Evolutionary conservation across 1,139 yeast species (phyloP).

Genomic region (Pichia sp.): DNA sequence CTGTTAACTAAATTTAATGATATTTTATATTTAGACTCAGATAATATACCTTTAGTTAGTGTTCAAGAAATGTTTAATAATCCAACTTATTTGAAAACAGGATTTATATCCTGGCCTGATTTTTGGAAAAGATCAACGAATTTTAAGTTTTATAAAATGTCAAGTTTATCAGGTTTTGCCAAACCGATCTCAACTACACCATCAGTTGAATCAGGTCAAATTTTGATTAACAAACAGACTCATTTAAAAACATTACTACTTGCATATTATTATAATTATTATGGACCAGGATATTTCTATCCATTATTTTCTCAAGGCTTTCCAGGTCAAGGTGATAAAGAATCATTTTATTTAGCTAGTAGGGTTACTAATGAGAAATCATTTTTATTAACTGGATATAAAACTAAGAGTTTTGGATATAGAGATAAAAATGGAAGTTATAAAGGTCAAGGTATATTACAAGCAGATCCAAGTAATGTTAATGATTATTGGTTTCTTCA

Average conservation of each 20-base stretch:
- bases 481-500: constrained; percentile 25
- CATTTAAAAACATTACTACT: constrained; percentile 27
- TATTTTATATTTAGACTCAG: constrained; percentile 62
- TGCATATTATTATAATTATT: constrained; percentile 27
- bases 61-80: constrained; percentile 43
- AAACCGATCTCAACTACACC: constrained; percentile 25
- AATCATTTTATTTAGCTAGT: constrained; percentile 28
- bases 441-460: constrained; percentile 28
- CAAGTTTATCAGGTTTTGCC: constrained; percentile 19
- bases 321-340: constrained; percentile 31
- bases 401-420: constrained; percentile 27
- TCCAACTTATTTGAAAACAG: constrained; percentile 32
- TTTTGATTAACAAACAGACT: constrained; percentile 24
- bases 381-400: constrained; percentile 24
- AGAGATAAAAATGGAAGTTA: constrained; percentile 21
- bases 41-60: constrained; percentile 53
- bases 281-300: constrained; percentile 28
- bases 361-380: constrained; percentile 25
- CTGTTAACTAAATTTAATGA: constrained; percentile 54
- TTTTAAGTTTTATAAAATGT: constrained; percentile 34
- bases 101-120: constrained; percentile 61
- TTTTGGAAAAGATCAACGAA: constrained; percentile 62
- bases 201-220: constrained; percentile 29
- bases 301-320: constrained; percentile 30
- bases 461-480: constrained; percentile 23